Percentiles rank a stretch among this genome's conserved stretches.
Evolutionary conservation across 352 stramenopile genomes (phyloP).

Genomic region (Globisporangium paroecandrum): DNA sequence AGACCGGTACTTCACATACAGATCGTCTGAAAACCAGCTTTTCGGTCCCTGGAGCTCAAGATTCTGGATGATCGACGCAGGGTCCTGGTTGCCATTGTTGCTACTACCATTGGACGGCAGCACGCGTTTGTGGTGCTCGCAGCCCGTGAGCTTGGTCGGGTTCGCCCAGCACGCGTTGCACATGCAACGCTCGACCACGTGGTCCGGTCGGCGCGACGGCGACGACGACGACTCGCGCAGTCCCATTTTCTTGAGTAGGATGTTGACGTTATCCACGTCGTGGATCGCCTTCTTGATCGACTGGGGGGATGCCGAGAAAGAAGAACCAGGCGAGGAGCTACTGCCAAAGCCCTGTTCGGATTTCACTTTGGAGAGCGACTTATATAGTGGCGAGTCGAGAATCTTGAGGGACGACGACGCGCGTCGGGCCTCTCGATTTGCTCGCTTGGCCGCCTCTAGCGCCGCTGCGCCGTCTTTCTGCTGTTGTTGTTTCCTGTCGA

Average conservation of each 20-base stretch:
- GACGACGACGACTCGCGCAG: slow-evolving; percentile 36
- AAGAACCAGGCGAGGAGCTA: background rate
- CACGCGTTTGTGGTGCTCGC: slow-evolving; percentile 53
- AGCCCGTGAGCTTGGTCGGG: slow-evolving; percentile 55
- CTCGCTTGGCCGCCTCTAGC: slow-evolving; percentile 21
- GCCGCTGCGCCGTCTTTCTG: slow-evolving; percentile 8
- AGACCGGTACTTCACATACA: slow-evolving; percentile 79
- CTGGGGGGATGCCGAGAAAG: slow-evolving; percentile 14
- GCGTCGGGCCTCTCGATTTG: slow-evolving; percentile 24
- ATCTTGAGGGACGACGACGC: slow-evolving; percentile 45
- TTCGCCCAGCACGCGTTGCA: slow-evolving; percentile 76
- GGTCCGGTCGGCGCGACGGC: slow-evolving; percentile 42
- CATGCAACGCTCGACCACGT: slow-evolving; percentile 75
- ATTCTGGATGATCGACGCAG: slow-evolving; percentile 4
- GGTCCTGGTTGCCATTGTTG: slow-evolving; percentile 16
- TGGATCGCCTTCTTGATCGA: slow-evolving; percentile 58
- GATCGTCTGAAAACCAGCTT: slow-evolving; percentile 76
- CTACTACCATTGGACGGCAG: slow-evolving; percentile 19
- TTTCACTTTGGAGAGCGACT: slow-evolving; percentile 59
- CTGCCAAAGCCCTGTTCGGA: slow-evolving; percentile 25
- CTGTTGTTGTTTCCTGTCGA: slow-evolving; percentile 28
- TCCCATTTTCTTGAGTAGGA: slow-evolving; percentile 68
- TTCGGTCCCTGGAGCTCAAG: slow-evolving; percentile 70
- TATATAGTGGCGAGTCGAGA: slow-evolving; percentile 69
- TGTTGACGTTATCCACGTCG: slow-evolving; percentile 69